These are phyloP conservation scores for Ustilago tritici DNA, from an alignment of 1,284 basidiomycete genomes.

Conservation along the genomic window DNA sequence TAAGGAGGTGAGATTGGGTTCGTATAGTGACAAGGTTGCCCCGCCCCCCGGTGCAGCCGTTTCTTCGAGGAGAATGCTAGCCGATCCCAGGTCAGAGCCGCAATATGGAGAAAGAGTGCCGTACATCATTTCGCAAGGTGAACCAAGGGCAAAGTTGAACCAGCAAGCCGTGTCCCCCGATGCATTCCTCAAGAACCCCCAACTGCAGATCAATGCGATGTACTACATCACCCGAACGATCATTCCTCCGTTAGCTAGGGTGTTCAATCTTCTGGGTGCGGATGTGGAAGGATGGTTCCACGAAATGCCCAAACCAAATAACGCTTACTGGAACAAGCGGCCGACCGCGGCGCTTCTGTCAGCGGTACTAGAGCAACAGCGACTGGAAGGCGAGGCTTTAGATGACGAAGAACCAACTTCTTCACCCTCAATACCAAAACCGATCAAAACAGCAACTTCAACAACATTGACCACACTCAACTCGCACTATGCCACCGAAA, in stretches of 20 bases:
- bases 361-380: conserved; percentile 19
- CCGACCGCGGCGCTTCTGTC: conserved; percentile 18
- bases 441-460: conserved; percentile 31
- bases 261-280: conserved; percentile 91
- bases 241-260: conserved; percentile 87
- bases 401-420: not conserved
- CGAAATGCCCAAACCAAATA: conserved; percentile 77
- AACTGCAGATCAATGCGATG: conserved; percentile 80
- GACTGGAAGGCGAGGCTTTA: not conserved
- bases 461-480: conserved; percentile 74
- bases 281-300: conserved; percentile 89
- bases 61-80: conserved; percentile 79
- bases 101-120: conserved; percentile 94
- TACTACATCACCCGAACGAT: conserved; percentile 91
- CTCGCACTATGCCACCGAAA: conserved; percentile 80
- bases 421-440: not conserved
- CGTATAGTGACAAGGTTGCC: conserved; percentile 78
- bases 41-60: conserved; percentile 92
- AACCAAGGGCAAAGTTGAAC: conserved; percentile 78
- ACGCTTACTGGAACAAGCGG: conserved; percentile 32
- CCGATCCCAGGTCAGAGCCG: conserved; percentile 84
- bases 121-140: conserved; percentile 84
- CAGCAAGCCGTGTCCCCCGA: conserved; percentile 85
- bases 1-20: conserved; percentile 89
- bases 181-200: conserved; percentile 80